A percentile compares a stretch with the other conserved stretches of the same genome.
phyloP scores from a whole-genome alignment of 768 basidiomycete genomes.

The Steccherinum ochraceum region DNA sequence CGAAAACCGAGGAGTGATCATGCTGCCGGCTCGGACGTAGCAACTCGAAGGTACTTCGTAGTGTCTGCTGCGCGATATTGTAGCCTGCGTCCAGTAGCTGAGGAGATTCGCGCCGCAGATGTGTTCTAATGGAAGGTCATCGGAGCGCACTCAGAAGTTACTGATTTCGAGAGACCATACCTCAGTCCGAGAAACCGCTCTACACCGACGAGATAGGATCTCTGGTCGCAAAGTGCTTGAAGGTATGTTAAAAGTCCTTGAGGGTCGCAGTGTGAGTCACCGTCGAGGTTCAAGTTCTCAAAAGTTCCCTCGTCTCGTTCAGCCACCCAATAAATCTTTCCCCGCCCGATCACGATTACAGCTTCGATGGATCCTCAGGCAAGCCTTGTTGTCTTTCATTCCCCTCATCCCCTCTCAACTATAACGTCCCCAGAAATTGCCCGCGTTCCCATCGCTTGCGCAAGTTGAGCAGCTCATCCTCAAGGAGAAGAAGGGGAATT shows the following conservation, averaged over 20 bases:
- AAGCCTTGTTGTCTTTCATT: neutral
- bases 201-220: too few relatives aligned
- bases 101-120: neutral
- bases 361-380: neutral
- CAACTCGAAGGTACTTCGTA: too few relatives aligned
- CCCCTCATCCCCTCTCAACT: too few relatives aligned
- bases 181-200: too few relatives aligned
- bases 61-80: neutral
- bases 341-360: neutral
- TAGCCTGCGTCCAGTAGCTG: neutral
- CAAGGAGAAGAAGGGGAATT: conserved; percentile 82
- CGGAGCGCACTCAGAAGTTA: too few relatives aligned
- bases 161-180: too few relatives aligned
- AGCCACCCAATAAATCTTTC: too few relatives aligned
- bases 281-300: too few relatives aligned
- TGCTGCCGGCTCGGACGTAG: conserved; percentile 15
- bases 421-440: conserved; percentile 62
- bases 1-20: conserved; percentile 35
- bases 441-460: conserved; percentile 66
- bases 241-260: too few relatives aligned
- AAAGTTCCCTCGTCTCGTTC: too few relatives aligned
- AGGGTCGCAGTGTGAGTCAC: too few relatives aligned
- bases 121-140: neutral
- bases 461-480: conserved; percentile 72
- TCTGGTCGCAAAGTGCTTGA: too few relatives aligned